These are phyloP conservation scores for Rhexocercosporidium sp. DNA, from an alignment of 2,329 filamentous ascomycete genomes.

Conservation along the genomic window DNA sequence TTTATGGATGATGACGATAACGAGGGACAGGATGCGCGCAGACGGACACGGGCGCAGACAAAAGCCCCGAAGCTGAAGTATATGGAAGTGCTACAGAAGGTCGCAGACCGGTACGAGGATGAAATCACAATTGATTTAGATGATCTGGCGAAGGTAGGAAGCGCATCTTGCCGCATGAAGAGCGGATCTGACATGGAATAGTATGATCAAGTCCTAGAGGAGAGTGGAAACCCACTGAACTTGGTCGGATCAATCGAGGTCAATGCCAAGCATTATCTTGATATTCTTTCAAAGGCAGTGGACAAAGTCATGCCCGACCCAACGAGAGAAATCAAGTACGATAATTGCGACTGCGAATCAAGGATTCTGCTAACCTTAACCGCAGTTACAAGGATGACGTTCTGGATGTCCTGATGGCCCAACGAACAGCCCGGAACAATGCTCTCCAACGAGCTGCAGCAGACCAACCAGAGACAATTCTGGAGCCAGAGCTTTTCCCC, in stretches of 20 bases:
- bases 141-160: slow-evolving; percentile 73
- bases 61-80: slow-evolving; percentile 80
- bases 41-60: slow-evolving; percentile 54
- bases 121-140: slow-evolving; percentile 89
- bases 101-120: slow-evolving; percentile 78
- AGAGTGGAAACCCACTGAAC: slow-evolving; percentile 59
- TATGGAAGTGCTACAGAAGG: slow-evolving; percentile 81
- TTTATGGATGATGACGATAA: slow-evolving; percentile 85
- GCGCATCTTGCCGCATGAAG: slow-evolving; percentile 52
- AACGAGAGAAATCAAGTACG: slow-evolving; percentile 76
- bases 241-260: slow-evolving; percentile 84
- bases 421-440: slow-evolving; percentile 85
- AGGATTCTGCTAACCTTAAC: slow-evolving; percentile 35
- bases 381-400: slow-evolving; percentile 96
- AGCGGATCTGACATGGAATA: slow-evolving; percentile 25
- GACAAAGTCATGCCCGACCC: slow-evolving; percentile 85
- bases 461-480: slow-evolving; percentile 65
- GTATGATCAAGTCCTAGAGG: slow-evolving; percentile 76
- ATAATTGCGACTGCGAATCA: neutral
- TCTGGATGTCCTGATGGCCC: slow-evolving; percentile 93
- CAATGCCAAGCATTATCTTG: slow-evolving; percentile 95
- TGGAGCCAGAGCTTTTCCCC: slow-evolving; percentile 81
- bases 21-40: slow-evolving; percentile 48
- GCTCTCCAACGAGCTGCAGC: slow-evolving; percentile 72
- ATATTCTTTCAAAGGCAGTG: slow-evolving; percentile 85